These are phyloP conservation scores for Parascedosporium putredinis DNA, from an alignment of 2,329 filamentous ascomycete genomes.

Conservation along the genomic window DNA sequence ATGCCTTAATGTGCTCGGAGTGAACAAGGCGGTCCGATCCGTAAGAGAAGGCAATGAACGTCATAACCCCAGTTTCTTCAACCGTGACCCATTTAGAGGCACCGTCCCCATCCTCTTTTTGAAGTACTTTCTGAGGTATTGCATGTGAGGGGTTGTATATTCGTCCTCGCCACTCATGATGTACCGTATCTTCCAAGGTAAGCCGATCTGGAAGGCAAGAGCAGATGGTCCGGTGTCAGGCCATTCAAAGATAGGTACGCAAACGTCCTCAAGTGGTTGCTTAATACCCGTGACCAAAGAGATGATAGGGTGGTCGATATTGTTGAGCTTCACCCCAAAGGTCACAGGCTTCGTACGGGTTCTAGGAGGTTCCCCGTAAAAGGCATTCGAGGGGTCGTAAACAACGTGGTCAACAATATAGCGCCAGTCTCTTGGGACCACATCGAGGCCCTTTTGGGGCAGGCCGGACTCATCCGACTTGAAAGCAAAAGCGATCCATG, in stretches of 20 bases:
- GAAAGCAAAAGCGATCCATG: conserved; percentile 2
- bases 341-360: neutral
- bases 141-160: neutral
- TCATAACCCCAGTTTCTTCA: neutral
- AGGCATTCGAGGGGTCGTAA: neutral
- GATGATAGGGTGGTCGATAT: neutral
- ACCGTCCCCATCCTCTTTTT: neutral
- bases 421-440: conserved; percentile 4
- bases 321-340: conserved; percentile 2
- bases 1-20: neutral
- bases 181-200: conserved; percentile 5
- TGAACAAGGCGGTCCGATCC: conserved; percentile 2
- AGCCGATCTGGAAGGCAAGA: conserved; percentile 3
- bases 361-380: neutral
- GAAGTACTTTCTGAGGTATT: conserved; percentile 2
- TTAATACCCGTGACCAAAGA: neutral
- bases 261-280: conserved; percentile 3
- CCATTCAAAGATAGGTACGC: neutral
- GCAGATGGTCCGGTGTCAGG: neutral
- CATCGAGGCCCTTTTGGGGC: conserved; percentile 1
- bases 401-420: neutral
- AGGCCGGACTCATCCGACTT: neutral
- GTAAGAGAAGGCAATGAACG: neutral
- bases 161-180: neutral
- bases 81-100: neutral